Evolutionary conservation across 371 early-diverging fungal genomes (phyloP), one percentile per base, ranked within the genome.

Genomic region (Mucor lusitanicus): DNA sequence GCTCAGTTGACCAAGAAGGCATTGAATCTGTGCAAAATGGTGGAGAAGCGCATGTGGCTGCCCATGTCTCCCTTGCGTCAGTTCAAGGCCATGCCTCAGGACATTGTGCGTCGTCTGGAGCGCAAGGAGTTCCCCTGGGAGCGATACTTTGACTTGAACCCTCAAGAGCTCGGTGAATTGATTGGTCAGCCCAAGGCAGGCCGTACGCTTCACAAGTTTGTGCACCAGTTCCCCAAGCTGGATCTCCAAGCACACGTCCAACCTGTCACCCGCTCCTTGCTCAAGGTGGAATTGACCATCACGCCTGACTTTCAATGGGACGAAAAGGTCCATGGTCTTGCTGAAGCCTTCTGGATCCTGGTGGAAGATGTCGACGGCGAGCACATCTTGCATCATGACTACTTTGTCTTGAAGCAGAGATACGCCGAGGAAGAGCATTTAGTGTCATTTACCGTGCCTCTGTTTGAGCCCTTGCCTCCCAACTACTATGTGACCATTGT

Each of bases 61-160:
- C 92, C 94, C 8, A 96, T 95, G 97, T 89, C 91, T 60, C 98
- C 98, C 23, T 80, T 98, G 59, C 91, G 97, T 27, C 99, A 99
- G 80, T 94, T 95, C 83, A 86, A 85, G 73, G 78, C 81, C 4
- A 85, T 95, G 65, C 94, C 94, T n/a, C 75, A 85, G 17, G 97
- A 97, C 55, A 76, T 96, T 58, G 88, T 97, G 67, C 88, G 90
- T 67, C 85, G 91, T 53, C 81, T 99, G 53, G 99, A 99, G 81
- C 86, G 94, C 69, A 96, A 96, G 83, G 95, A 95, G 62, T 91
- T 97, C 72, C 88, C 95, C 19, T 97, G 97, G 97, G 89, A 95
- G 39, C 90, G 98, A 35, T 95, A 95, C 78, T 88, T 91, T 74
- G 97, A 97, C 69, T 80, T 98, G 59, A 89, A 87, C 56, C 89